phyloP scores from a whole-genome alignment of 768 basidiomycete species.

The Tulasnella sp. region DNA sequence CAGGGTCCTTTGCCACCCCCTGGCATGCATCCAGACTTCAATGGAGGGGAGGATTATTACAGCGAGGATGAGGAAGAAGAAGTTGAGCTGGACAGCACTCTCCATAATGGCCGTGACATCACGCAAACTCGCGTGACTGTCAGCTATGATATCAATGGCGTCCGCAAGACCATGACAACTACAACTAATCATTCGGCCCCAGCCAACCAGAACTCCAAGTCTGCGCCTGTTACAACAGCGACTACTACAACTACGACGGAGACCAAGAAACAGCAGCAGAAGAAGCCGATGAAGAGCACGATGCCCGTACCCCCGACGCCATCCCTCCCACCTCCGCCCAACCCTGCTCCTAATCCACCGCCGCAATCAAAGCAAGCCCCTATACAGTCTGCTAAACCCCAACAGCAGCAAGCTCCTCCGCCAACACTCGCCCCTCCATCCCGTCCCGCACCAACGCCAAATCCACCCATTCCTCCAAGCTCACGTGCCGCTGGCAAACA shows the following conservation, averaged over 20 bases:
- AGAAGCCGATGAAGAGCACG: constrained; percentile 32
- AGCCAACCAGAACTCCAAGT: constrained; percentile 37
- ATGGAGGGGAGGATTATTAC: constrained; percentile 42
- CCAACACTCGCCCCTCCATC: constrained; percentile 43
- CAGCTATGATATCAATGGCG: constrained; percentile 25
- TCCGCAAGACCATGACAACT: constrained; percentile 21
- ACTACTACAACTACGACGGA: constrained; percentile 34
- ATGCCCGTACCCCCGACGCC: constrained; percentile 29
- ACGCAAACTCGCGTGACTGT: constrained; percentile 27
- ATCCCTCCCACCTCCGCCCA: constrained; percentile 31
- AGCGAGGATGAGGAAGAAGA: constrained; percentile 48
- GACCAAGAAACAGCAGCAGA: constrained; percentile 29
- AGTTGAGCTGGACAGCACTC: constrained; percentile 29
- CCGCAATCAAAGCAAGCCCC: constrained; percentile 40
- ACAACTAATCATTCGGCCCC: constrained; percentile 8
- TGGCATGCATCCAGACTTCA: constrained; percentile 34
- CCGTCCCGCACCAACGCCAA: constrained; percentile 37
- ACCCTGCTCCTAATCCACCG: constrained; percentile 32
- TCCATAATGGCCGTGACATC: constrained; percentile 18
- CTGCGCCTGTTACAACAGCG: constrained; percentile 33
- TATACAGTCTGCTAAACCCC: constrained; percentile 36
- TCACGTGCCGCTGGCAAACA: constrained; percentile 89
- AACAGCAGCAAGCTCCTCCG: constrained; percentile 36
- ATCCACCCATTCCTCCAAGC: constrained; percentile 51
- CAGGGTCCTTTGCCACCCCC: neutral